Base-by-base conservation (phyloP, 1,284 basidiomycete species). In the Puccinia polysora region DNA sequence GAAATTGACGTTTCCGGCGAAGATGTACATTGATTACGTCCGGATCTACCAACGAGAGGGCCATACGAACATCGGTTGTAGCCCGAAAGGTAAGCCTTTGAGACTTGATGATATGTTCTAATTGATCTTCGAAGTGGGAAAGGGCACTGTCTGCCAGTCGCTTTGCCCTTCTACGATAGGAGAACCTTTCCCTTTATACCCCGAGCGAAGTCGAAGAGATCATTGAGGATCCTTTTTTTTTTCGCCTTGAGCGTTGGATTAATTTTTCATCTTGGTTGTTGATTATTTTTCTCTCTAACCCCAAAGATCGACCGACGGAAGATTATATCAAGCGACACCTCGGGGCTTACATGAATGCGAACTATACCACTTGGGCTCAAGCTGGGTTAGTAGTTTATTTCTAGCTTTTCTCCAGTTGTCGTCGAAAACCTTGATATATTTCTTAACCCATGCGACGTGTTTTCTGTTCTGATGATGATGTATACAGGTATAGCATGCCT, bases 1-100 rank as follows among this genome's bases (percentile, higher is more conserved):
- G 1, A 70, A 70, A 58, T 45, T 70, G 12, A 80, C 78, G 1
- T 91, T 89, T 81, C 90, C 90, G 0, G 83, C 83, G 0, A 83
- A 81, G 7, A 88, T 93, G 88, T 81, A 82, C 30, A 81, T 95
- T 67, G 91, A 96, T 77, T 95, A 87, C 80, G 84, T 94, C 52
- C 85, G 91, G 7, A 87, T 94, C 2, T 92, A 91, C 78, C 89
- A 90, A 79, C 53, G 56, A 14, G 67, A 70, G 36, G 67, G 67
- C n/a, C 67, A 70, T 34, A 59, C 45, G 10, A 59, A 70, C 18
- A 70, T 70, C 36, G 67, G 67, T 7, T 70, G 67, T 62, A 62
- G 36, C 60, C 67, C 67, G 15, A 60, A 59, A 60, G 58, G 67
- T 70, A 30, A 0, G 20, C 50, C 30, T 6, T 23, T n/a, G n/a